Evolutionary conservation across 768 basidiomycete species (phyloP).

Genomic region (Hebeloma cylindrosporum): DNA sequence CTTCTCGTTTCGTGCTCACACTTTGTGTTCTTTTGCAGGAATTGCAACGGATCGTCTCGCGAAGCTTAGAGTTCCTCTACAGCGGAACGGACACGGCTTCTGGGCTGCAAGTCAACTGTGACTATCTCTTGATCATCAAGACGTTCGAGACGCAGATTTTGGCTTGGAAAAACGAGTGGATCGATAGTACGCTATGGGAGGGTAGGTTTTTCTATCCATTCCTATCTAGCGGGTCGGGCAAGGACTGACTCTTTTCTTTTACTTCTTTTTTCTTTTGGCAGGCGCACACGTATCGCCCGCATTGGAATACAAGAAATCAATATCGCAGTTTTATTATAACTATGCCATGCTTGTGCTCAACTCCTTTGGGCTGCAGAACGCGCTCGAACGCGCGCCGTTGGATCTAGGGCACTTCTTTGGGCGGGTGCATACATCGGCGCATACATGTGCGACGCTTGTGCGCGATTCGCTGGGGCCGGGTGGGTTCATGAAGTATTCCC

Average conservation of each 20-base stretch:
- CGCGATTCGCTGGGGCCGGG: slow-evolving; percentile 77
- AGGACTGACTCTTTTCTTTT: slow-evolving; percentile 2
- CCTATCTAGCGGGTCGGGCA: neutral
- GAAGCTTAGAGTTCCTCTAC: slow-evolving; percentile 89
- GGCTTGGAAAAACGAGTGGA: slow-evolving; percentile 58
- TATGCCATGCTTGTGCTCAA: slow-evolving; percentile 89
- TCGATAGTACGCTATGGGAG: slow-evolving; percentile 32
- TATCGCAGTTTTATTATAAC: slow-evolving; percentile 76
- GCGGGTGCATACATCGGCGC: slow-evolving; percentile 72
- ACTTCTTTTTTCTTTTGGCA: slow-evolving; percentile 11
- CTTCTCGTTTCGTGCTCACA: slow-evolving; percentile 4
- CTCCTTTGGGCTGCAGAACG: slow-evolving; percentile 95
- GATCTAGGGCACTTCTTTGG: slow-evolving; percentile 86
- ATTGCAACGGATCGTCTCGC: slow-evolving; percentile 84
- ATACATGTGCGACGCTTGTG: slow-evolving; percentile 66
- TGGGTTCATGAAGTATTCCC: slow-evolving; percentile 79
- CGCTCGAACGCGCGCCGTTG: slow-evolving; percentile 73
- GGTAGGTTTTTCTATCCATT: slow-evolving; percentile 22
- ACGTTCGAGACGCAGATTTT: slow-evolving; percentile 79
- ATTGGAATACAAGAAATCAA: slow-evolving; percentile 47
- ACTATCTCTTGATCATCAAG: slow-evolving; percentile 83
- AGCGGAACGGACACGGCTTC: slow-evolving; percentile 76
- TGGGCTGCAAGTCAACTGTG: slow-evolving; percentile 79
- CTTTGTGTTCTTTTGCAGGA: slow-evolving; percentile 49
- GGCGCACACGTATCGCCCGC: slow-evolving; percentile 25